Base-by-base conservation (phyloP, 2,329 filamentous ascomycete species). In the Arthrobotrys musiformis region DNA sequence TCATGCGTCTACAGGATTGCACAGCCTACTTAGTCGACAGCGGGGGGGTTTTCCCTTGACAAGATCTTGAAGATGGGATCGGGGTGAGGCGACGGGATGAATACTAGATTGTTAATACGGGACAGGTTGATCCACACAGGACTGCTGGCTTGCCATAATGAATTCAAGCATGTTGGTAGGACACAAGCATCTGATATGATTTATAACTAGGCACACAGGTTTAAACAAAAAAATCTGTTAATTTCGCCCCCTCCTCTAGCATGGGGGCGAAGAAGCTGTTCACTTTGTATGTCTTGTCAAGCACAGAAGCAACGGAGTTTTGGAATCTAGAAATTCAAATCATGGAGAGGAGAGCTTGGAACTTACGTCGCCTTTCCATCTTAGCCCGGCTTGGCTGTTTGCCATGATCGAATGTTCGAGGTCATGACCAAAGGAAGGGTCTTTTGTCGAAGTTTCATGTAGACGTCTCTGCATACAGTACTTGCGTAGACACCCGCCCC, bases 1-100 rank as follows among this genome's bases (percentile, higher is more conserved):
- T 40, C 9, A 37, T 37, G 42, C 42, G 30, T 64, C 40, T 50
- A 46, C 37, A 17, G 6, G 30, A 33, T 22, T 28, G 58, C 69
- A 73, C 69, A 73, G 69, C 69, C 69, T 44, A 44, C 69, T 26
- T 66, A 30, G n/a, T 50, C 35, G 48, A 70, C 56, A 44, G 24
- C 26, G 35, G 37, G 26, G 15, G n/a, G 33, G 35, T n/a, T 40
- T 54, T 37, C n/a, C n/a, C n/a, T n/a, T n/a, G n/a, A 3, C 30
- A 35, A 44, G 44, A 67, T 56, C 33, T 40, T 15, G 17, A 19
- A 28, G 30, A 72, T n/a, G 13, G 28, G 54, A 62, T 62, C 66
- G 54, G 30, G 52, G 52, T 30, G 52, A 24, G 17, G 52, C n/a
- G 35, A 56, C 48, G 13, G 48, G 44, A 48, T 48, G 44, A 37